phyloP scores from a whole-genome alignment of 2,329 filamentous ascomycete species.

The Tolypocladium capitatum region DNA sequence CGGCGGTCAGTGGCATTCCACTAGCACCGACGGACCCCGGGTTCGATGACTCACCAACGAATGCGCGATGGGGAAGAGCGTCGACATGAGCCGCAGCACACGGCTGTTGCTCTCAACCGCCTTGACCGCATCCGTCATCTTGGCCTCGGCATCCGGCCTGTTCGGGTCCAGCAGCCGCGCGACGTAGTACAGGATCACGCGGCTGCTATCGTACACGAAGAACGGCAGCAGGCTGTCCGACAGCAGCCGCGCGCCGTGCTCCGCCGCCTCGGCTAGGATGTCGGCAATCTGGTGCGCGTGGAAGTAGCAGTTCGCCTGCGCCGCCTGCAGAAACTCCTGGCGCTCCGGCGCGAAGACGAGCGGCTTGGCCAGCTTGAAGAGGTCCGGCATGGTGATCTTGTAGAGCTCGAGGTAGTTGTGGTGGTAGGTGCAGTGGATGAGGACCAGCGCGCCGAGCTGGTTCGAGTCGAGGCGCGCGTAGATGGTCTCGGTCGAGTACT shows the following conservation, averaged over 20 bases:
- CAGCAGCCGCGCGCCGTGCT: slow-evolving; percentile 25
- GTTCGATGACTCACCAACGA: too few species aligned
- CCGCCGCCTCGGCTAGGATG: slow-evolving; percentile 24
- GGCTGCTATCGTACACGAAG: slow-evolving; percentile 32
- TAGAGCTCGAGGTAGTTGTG: slow-evolving; percentile 32
- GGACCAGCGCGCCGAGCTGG: slow-evolving; percentile 29
- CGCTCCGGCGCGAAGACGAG: slow-evolving; percentile 26
- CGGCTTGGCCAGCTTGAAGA: slow-evolving; percentile 29
- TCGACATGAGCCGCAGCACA: slow-evolving; percentile 22
- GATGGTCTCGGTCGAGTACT: slow-evolving; percentile 29
- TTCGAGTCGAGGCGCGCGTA: slow-evolving; percentile 32
- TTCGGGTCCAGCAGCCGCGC: slow-evolving; percentile 26
- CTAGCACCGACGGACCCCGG: too few species aligned
- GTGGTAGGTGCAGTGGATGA: slow-evolving; percentile 33
- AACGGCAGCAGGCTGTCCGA: slow-evolving; percentile 31
- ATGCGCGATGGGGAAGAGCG: slow-evolving; percentile 24
- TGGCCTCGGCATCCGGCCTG: slow-evolving; percentile 19
- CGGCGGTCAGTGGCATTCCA: neutral
- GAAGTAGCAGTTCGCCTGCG: slow-evolving; percentile 24
- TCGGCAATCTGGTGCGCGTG: slow-evolving; percentile 24
- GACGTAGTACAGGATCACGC: slow-evolving; percentile 35
- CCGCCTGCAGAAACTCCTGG: slow-evolving; percentile 19
- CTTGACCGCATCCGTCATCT: slow-evolving; percentile 23
- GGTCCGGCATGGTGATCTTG: slow-evolving; percentile 30
- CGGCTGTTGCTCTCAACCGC: slow-evolving; percentile 26